phyloP scores from a whole-genome alignment of 2,329 filamentous ascomycete species.

The Aspergillus felis region DNA sequence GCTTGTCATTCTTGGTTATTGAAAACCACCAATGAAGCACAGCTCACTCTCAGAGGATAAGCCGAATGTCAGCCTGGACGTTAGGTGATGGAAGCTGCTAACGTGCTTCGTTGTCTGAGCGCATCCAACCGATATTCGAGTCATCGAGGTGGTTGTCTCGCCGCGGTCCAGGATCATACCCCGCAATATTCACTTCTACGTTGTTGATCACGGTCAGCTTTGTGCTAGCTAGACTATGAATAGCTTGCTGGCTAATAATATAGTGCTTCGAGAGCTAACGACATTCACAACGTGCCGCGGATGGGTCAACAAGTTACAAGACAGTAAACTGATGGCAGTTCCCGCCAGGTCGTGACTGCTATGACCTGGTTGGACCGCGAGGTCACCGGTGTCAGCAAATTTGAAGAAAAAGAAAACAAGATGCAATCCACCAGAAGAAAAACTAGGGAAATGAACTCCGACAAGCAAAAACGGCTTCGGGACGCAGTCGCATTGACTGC shows the following conservation, averaged over 20 bases:
- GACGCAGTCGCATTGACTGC: neutral
- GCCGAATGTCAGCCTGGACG: neutral
- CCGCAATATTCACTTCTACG: neutral
- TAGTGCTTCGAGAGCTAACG: neutral
- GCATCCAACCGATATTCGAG: too few relatives aligned
- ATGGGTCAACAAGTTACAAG: too few relatives aligned
- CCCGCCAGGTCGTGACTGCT: too few relatives aligned
- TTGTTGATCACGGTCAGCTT: neutral
- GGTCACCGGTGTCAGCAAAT: neutral
- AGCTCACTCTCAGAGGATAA: neutral
- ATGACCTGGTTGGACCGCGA: neutral
- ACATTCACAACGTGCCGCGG: too few relatives aligned
- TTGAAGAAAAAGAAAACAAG: neutral
- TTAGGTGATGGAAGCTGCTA: neutral
- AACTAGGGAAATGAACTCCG: neutral
- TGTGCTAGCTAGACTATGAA: neutral
- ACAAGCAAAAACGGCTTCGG: neutral
- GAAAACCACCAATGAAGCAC: neutral
- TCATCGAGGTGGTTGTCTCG: neutral
- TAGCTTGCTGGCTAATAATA: neutral
- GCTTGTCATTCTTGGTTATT: neutral
- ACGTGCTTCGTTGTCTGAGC: too few relatives aligned
- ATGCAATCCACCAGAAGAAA: neutral
- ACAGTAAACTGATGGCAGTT: too few relatives aligned
- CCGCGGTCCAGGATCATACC: neutral